Base-by-base conservation (phyloP, 2,329 filamentous ascomycete genomes). In the Thielaviopsis punctulata region DNA sequence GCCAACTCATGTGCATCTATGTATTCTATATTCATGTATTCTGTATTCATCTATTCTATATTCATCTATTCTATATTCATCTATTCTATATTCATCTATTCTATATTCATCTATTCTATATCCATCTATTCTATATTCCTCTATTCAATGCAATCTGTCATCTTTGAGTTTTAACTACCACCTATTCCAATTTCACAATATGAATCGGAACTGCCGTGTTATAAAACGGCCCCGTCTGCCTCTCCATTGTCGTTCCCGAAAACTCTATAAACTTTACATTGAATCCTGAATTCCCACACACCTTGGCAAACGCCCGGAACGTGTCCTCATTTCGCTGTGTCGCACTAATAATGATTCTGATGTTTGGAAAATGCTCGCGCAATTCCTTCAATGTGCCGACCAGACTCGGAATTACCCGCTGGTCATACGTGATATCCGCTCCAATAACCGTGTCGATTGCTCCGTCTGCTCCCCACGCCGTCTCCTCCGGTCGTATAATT, bases 381-480 rank as follows among this genome's bases (percentile, higher is more conserved):
- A 87, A 66, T 48, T 81, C 73, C 27, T 72, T 66, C 49, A 89
- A 63, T 2, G 84, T 87, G 2, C 70, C 73, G 2, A 85, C 70
- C 22, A 90, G 69, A 1, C 76, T 68, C 0, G 79, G 76, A 48
- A 84, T 79, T 43, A 77, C 72, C 33, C 69, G 68, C 55, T 70
- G 70, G 61, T 90, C 84, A 63, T 89, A 90, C 1, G 82, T 89
- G 64, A 90, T 76, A 62, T 90, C 85, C 30, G 85, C 83, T 3
- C 84, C 86, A 24, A 90, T 65, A 2, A 89, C 73, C 4, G 86
- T 65, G 62, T 89, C 81, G 45, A 78, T 62, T 22, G 46, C 36
- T 4, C 45, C 46, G 9, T 25, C 8, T 45, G 46, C 49, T 5
- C 53, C 53, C 53, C 53, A 55, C 3, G 49, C 49, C 2, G 62